Evolutionary conservation across 257 asterid species (phyloP).

Genomic region (Avicennia marina): DNA sequence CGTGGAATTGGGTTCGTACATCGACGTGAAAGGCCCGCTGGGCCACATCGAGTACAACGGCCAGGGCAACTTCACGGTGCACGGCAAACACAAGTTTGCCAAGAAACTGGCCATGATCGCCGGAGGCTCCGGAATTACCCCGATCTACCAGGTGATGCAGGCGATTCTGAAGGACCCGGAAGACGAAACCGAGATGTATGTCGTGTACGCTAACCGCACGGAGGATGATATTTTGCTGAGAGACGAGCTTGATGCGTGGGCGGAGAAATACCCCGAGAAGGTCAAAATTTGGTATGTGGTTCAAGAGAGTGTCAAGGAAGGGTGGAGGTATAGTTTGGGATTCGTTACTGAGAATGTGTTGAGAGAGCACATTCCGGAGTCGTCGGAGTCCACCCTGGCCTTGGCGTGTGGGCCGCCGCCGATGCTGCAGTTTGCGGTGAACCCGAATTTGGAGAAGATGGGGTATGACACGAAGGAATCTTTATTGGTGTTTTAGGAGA

Average conservation of each 20-base stretch:
- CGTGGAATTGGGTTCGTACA: constrained; percentile 39
- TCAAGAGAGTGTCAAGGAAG: constrained; percentile 40
- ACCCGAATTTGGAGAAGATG: constrained; percentile 89
- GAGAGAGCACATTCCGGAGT: constrained; percentile 67
- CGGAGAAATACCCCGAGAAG: constrained; percentile 44
- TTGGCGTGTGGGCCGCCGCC: constrained; percentile 97
- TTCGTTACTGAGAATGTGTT: constrained; percentile 48
- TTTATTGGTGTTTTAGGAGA: constrained; percentile 55
- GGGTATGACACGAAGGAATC: constrained; percentile 70
- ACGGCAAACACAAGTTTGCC: constrained; percentile 59
- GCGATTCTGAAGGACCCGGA: constrained; percentile 74
- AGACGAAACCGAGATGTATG: constrained; percentile 66
- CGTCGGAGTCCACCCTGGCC: constrained; percentile 48
- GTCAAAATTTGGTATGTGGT: constrained; percentile 94
- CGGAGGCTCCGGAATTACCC: constrained; percentile 92
- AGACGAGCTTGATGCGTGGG: constrained; percentile 84
- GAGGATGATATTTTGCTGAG: constrained; percentile 72
- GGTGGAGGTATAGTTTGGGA: constrained; percentile 72
- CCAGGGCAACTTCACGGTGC: constrained; percentile 49
- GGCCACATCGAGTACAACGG: constrained; percentile 91
- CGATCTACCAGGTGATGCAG: constrained; percentile 85
- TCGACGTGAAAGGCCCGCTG: constrained; percentile 77
- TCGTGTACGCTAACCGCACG: constrained; percentile 85
- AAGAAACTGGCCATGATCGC: constrained; percentile 81
- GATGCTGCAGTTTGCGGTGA: constrained; percentile 85